A percentile compares a stretch with the other conserved stretches of the same genome.
Conservation (phyloP, 495 filamentous ascomycete species). For the Penicillium desertorum region DNA sequence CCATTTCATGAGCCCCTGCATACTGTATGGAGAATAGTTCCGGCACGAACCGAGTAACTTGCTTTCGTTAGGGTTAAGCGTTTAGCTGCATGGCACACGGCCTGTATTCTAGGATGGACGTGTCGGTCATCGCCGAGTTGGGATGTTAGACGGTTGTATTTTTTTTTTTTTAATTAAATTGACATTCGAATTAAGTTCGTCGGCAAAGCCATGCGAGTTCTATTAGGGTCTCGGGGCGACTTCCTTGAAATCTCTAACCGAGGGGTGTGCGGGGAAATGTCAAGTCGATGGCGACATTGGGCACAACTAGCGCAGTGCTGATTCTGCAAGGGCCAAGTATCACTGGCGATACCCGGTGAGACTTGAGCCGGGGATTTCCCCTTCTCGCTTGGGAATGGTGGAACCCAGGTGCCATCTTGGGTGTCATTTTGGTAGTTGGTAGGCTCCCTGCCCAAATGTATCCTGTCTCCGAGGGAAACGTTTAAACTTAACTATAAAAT, state of each 20-base stretch:
- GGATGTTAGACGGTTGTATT: neutral
- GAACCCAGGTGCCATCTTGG: too few species aligned
- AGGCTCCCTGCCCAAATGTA: too few species aligned
- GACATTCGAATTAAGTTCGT: constrained; percentile 1
- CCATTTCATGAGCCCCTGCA: constrained; percentile 4
- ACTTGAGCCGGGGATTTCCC: neutral
- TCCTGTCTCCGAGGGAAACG: too few species aligned
- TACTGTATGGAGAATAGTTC: constrained; percentile 4
- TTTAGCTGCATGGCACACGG: constrained; percentile 6
- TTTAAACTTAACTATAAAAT: too few species aligned
- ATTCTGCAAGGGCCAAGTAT: neutral
- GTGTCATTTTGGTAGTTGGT: too few species aligned
- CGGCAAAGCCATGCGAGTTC: neutral
- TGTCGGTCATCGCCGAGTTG: neutral
- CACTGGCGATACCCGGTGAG: constrained; percentile 1
- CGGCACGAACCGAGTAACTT: constrained; percentile 11
- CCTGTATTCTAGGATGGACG: neutral
- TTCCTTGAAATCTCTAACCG: constrained; percentile 2
- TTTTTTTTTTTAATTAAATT: neutral
- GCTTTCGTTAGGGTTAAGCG: constrained; percentile 5
- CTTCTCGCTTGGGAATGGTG: neutral
- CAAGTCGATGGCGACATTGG: neutral
- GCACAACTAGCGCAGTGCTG: neutral
- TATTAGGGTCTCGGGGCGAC: neutral
- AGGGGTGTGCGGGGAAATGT: constrained; percentile 9